Percentiles rank a stretch among this genome's conserved stretches.
These are phyloP conservation scores for Sedum album DNA, from an alignment of 164 flowering plant species.

Conservation along the genomic window DNA sequence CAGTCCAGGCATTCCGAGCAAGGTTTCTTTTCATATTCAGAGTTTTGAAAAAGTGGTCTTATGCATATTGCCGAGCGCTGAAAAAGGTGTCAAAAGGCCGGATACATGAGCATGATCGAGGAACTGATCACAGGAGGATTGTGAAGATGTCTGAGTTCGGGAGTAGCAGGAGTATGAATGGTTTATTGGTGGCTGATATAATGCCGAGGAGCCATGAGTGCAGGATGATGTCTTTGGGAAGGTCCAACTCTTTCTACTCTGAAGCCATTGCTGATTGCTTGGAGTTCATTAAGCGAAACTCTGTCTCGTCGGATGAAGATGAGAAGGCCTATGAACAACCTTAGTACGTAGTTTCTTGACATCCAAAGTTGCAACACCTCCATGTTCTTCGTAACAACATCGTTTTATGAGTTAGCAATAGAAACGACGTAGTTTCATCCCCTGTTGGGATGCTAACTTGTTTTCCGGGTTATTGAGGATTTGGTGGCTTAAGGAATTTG, in stretches of 20 bases:
- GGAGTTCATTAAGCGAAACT: conserved; percentile 60
- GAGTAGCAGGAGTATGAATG: background rate
- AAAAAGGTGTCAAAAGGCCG: background rate
- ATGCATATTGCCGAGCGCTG: background rate
- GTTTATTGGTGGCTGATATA: conserved; percentile 9
- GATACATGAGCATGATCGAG: background rate
- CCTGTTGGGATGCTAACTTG: no score
- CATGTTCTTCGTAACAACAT: no score
- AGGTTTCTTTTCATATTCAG: conserved; percentile 30
- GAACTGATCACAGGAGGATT: background rate
- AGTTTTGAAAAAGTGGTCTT: conserved; percentile 3
- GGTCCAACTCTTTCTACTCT: conserved; percentile 61
- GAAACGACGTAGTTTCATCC: no score
- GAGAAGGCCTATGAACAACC: background rate
- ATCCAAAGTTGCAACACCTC: no score
- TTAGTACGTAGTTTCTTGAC: no score
- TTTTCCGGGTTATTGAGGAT: no score
- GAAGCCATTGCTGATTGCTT: conserved; percentile 81
- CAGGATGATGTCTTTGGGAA: conserved; percentile 17
- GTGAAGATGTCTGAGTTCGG: background rate
- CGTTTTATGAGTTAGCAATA: no score
- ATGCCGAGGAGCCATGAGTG: background rate
- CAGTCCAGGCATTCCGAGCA: conserved; percentile 25
- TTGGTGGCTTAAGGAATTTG: no score
- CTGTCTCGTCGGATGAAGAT: conserved; percentile 29